Conservation (phyloP, 1,139 yeast species). For the Lodderomyces margitis region DNA sequence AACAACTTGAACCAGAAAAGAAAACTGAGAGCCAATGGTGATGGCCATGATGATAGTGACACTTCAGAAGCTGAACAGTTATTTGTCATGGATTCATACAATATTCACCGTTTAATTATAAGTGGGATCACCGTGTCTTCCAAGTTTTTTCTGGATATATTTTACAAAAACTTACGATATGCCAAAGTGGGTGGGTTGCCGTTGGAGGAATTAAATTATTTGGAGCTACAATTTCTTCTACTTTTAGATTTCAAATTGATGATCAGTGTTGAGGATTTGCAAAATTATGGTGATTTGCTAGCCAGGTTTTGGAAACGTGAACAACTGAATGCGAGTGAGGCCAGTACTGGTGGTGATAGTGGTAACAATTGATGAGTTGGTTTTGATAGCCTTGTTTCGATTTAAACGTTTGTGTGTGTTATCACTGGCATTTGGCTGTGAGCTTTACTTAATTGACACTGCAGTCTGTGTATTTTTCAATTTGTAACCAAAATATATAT, state of each 20-base stretch:
- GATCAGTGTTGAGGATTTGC: constrained; percentile 88
- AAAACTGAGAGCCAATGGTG: constrained; percentile 14
- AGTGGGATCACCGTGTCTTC: constrained; percentile 97
- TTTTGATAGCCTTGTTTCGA: too few species aligned
- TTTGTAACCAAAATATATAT: too few species aligned
- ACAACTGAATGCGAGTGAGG: constrained; percentile 21
- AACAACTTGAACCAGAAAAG: constrained; percentile 45
- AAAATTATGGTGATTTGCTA: constrained; percentile 83
- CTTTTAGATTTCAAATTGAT: constrained; percentile 82
- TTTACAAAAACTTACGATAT: constrained; percentile 91
- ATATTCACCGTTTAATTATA: constrained; percentile 88
- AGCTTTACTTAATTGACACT: too few species aligned
- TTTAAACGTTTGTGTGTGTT: too few species aligned
- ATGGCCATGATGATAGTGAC: constrained; percentile 5
- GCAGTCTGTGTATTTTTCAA: too few species aligned
- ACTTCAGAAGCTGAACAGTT: constrained; percentile 46
- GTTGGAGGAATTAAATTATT: constrained; percentile 85
- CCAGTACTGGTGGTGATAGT: neutral
- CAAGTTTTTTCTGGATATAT: constrained; percentile 92
- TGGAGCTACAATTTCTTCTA: constrained; percentile 84
- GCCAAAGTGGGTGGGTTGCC: constrained; percentile 98
- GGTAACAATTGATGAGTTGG: neutral
- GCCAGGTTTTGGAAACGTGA: constrained; percentile 82
- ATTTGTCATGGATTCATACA: constrained; percentile 94
- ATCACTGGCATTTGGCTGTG: too few species aligned